Base-by-base conservation (phyloP, 2,329 filamentous ascomycete species). In the Sphaerostilbella broomeana region DNA sequence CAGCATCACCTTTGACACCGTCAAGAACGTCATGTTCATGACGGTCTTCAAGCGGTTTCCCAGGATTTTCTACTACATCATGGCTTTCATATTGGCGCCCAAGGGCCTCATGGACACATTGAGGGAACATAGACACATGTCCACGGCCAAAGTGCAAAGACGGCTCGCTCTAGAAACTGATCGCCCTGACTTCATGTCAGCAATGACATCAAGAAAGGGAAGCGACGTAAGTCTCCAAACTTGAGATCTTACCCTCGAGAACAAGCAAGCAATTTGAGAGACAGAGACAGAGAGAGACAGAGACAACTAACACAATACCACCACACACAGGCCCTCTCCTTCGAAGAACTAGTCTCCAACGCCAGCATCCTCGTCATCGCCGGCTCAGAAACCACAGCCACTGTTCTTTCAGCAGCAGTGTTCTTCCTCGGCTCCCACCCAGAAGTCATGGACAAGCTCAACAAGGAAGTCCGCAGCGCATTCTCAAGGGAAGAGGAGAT, bases 381-480 rank as follows among this genome's bases (percentile, higher is more conserved):
- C 4, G 58, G 59, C 1, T 56, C 53, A 5, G 59, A 61, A 38
- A 61, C 58, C 4, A 60, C 56, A 12, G 57, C 57, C 1, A 58
- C 57, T 1, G 33, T 50, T 1, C 48, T 62, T 1, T 46, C 47
- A 1, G 59, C 50, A 5, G 45, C 46, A 1, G 54, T 51, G 0
- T 60, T 51, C 37, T 42, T 52, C 17, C 53, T 64, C 4, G 37
- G 54, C 2, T 47, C 20, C 4, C 57, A 64, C 34, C 61, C 58
- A 0, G 34, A 49, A 0, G 42, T 40, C 3, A 37, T 63, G 7
- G 21, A 51, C 5, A 64, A 53, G 33, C 36, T 70, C 12, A 53
- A 51, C 3, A 19, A 54, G 0, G 69, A 73, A 48, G 38, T 53
- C 1, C 40, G 48, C 4, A 31, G 35, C 8, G 12, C 40, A 1